Base-by-base conservation (phyloP, 192 early-diverging fungal genomes). In the Backusella luteola region DNA sequence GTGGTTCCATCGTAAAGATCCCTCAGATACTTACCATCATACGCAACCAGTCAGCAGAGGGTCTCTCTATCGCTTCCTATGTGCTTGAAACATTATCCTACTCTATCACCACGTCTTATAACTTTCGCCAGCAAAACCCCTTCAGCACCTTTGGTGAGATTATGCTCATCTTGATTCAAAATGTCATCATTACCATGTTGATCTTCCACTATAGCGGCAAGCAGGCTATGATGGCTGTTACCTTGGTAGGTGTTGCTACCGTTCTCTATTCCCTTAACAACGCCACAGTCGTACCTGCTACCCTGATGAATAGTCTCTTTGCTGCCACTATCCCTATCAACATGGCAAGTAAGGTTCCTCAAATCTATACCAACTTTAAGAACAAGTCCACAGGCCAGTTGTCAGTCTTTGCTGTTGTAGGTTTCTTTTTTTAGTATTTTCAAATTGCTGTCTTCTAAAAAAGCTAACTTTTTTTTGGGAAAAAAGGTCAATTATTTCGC, bases 11-110 rank as follows among this genome's bases (percentile, higher is more conserved):
- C 42, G 89, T 98, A 71, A 99, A 99, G 84, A 82, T 99, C 34
- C 98, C 98, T 15, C 97, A 99, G 85, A 96, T 99, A 39, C 81
- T 95, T 80, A 99, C 97, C 77, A 97, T 98, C 68, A 66, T 94
- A 23, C 79, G 83, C 26, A 84, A 90, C 41, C 73, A 83, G 69
- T 94, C 93, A 29, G 91, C 91, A 17, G 83, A 87, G 52, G 97
- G 97, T 8, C 87, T 99, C 70, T 95, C 93, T 15, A 84, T 96
- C 69, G 81, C 85, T 23, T 89, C 91, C 17, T 94, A 94, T 77
- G 76, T 94, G 4, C 85, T 99, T 46, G 98, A 99, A 82, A 92
- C 96, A 21, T 73, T 91, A 36, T 90, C 95, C 38, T 92, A 91
- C 34, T 83, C 89, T 12, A 93, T 95, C 68, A 89, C 86, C 5